phyloP scores from a whole-genome alignment of 352 stramenopile species.

The Globisporangium iwayamae region DNA sequence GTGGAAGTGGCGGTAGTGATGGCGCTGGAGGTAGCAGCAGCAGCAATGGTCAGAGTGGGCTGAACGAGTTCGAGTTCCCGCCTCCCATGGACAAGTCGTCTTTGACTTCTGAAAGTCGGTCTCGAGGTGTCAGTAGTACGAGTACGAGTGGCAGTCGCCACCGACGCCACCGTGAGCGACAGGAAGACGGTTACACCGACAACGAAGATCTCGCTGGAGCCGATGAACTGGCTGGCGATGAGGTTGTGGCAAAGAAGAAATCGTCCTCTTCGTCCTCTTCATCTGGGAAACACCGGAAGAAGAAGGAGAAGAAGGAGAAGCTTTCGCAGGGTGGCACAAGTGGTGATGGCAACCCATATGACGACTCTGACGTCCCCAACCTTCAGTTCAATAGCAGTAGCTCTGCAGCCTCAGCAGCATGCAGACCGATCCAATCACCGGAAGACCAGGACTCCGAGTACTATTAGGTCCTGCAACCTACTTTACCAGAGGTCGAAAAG shows the following conservation, averaged over 20 bases:
- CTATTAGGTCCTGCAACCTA: conserved; percentile 4
- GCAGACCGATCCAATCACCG: conserved; percentile 1
- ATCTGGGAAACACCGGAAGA: conserved; percentile 45
- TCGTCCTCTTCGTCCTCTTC: conserved; percentile 6
- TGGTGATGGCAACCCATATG: conserved; percentile 1
- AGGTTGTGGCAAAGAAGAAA: conserved; percentile 34
- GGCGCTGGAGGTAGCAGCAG: conserved; percentile 14
- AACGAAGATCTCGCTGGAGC: background rate
- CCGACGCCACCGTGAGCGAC: conserved; percentile 24
- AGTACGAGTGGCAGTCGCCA: conserved; percentile 15
- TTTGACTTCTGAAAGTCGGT: background rate
- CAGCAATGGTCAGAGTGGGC: conserved; percentile 19
- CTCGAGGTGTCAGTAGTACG: background rate
- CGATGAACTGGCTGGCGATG: conserved; percentile 11
- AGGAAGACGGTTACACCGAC: conserved; percentile 21
- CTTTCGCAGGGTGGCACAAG: conserved; percentile 8
- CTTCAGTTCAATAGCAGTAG: background rate
- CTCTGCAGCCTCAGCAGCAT: background rate
- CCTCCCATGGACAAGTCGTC: conserved; percentile 8
- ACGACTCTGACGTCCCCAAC: conserved; percentile 11
- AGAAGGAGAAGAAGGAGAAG: conserved; percentile 47
- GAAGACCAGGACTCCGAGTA: conserved; percentile 16
- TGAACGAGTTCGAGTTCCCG: conserved; percentile 46
- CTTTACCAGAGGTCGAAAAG: background rate
- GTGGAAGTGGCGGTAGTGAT: conserved; percentile 19